Percentiles rank a stretch among this genome's conserved stretches.
These are phyloP conservation scores for Prunus fruticosa DNA, from an alignment of 306 rosid species.

Conservation along the genomic window DNA sequence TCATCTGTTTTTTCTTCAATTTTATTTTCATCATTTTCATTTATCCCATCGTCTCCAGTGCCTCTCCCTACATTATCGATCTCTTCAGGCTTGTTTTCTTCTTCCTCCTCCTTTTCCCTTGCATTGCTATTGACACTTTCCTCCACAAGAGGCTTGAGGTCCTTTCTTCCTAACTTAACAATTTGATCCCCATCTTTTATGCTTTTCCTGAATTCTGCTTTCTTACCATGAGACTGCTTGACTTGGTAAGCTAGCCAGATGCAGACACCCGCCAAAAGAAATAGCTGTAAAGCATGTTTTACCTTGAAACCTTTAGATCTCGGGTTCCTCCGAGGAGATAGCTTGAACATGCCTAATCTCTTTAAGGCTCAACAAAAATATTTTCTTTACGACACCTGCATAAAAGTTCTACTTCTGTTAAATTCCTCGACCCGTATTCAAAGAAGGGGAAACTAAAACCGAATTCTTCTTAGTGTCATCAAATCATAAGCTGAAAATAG, in stretches of 20 bases:
- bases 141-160: conserved; percentile 48
- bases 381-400: conserved; percentile 36
- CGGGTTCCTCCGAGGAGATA: conserved; percentile 68
- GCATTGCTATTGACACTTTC: conserved; percentile 45
- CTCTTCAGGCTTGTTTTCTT: conserved; percentile 37
- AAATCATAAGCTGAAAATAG: background rate
- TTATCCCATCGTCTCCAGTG: conserved; percentile 28
- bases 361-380: conserved; percentile 23
- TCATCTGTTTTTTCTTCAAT: conserved; percentile 43
- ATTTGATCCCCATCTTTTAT: conserved; percentile 34
- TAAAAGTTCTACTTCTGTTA: conserved; percentile 22
- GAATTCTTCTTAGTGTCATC: background rate
- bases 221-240: conserved; percentile 68
- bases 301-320: conserved; percentile 89
- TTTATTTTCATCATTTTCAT: conserved; percentile 32
- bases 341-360: conserved; percentile 60
- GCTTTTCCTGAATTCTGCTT: conserved; percentile 29
- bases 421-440: conserved; percentile 5
- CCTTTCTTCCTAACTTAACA: conserved; percentile 79
- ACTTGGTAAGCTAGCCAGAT: conserved; percentile 89
- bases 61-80: conserved; percentile 15
- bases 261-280: conserved; percentile 64
- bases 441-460: background rate
- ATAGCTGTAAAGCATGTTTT: conserved; percentile 82
- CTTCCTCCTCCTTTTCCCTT: conserved; percentile 69